These are phyloP conservation scores for Tetragonia tetragonoides DNA, from an alignment of 148 eudicot genomes.

Conservation along the genomic window DNA sequence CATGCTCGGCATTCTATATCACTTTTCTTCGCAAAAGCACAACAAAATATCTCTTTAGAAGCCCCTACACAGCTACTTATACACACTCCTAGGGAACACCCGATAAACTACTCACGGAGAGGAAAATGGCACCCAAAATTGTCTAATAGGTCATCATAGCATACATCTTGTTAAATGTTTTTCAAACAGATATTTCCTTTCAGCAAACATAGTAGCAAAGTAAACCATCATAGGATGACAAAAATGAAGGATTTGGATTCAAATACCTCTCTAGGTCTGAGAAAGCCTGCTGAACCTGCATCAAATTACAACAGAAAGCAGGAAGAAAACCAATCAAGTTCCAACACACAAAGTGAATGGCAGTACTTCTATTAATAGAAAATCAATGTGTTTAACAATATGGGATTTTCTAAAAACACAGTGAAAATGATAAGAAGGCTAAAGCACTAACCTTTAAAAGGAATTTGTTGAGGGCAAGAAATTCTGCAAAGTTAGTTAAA, in stretches of 20 bases:
- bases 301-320: conserved; percentile 1
- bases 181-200: neutral
- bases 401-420: neutral
- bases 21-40: too few species aligned
- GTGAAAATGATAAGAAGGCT: neutral
- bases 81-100: too few species aligned
- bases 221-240: neutral
- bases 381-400: neutral
- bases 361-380: neutral
- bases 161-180: neutral
- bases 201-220: neutral
- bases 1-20: too few species aligned
- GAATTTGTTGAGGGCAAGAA: conserved; percentile 77
- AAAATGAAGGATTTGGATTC: neutral
- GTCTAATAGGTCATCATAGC: neutral
- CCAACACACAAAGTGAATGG: neutral
- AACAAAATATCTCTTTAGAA: too few species aligned
- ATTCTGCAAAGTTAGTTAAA: conserved; percentile 48
- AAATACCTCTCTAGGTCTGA: conserved; percentile 70
- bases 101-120: neutral
- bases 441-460: conserved; percentile 71
- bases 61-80: too few species aligned
- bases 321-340: neutral
- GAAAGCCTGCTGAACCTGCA: conserved; percentile 83
- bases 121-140: too few species aligned